Base-by-base conservation (phyloP, 1,284 basidiomycete species). In the Cerioporus squamosus region DNA sequence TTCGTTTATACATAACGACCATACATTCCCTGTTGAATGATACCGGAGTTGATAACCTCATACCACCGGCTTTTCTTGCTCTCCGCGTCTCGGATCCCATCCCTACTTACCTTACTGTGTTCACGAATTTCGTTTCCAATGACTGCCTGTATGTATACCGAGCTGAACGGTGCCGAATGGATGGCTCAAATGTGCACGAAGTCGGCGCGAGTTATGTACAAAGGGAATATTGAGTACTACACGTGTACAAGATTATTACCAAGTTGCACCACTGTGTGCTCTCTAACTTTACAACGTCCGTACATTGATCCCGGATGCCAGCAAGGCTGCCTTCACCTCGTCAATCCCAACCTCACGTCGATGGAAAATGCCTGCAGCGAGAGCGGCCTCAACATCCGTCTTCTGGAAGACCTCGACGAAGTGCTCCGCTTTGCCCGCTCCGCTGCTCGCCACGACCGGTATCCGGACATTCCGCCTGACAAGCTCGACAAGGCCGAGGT, bases 331-430 rank as follows among this genome's bases (percentile, higher is more conserved):
- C 75, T 95, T 96, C 53, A 95, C 88, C 56, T 92, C 85, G 17
- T 71, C 68, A 61, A 93, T 92, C 23, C 70, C 73, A 5, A 98
- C 94, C 73, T 98, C 92, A 57, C 84, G 85, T 33, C 97, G 81
- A 76, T 99, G 97, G 78, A 99, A 99, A 67, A 99, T 98, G 4
- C 97, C 97, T 17, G 97, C 97, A 4, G 97, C 97, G 55, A 99
- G 77, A 0, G 93, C 97, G 33, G 97, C 95, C 75, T 99, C 97
- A 0, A 90, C 94, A 3, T 78, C 81, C 4, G 94, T 95, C 67
- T 83, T 77, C 56, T 79, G 72, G 73, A 98, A 98, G 18, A 97
- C 91, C 54, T 95, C 84, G 31, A 88, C 83, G 74, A 99, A 99
- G 76, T 99, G 94, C 52, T 84, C 81, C 10, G 82, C 76, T 36